Conservation (phyloP, 225 moss, liverwort and hornwort genomes). For the Ulota crispa region DNA sequence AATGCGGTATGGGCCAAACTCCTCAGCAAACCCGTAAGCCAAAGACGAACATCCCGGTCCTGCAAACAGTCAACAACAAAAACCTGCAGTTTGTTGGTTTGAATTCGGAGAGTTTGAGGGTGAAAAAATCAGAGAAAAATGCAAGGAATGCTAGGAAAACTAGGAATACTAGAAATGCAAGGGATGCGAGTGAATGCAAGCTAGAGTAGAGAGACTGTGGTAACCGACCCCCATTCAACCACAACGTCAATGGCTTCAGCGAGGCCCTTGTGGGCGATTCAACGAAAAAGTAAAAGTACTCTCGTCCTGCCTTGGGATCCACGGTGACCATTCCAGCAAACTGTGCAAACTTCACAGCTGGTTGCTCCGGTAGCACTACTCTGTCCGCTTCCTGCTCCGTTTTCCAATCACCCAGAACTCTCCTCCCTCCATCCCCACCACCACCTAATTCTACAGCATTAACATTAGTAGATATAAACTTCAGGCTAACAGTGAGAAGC, state of each 20-base stretch:
- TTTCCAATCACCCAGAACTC: conserved; percentile 26
- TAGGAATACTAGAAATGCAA: too few relatives aligned
- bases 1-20: conserved; percentile 57
- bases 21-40: conserved; percentile 57
- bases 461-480: background rate
- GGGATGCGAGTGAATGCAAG: background rate
- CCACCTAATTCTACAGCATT: conserved; percentile 14
- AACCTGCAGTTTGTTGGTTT: background rate
- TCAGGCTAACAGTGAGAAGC: background rate
- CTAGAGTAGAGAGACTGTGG: background rate
- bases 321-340: conserved; percentile 66
- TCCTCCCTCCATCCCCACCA: conserved; percentile 16
- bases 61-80: conserved; percentile 20
- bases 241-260: conserved; percentile 70
- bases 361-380: conserved; percentile 56
- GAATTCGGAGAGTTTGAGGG: background rate
- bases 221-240: conserved; percentile 85
- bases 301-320: conserved; percentile 53
- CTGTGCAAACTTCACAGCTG: conserved; percentile 62
- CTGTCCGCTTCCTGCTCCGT: conserved; percentile 49
- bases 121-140: background rate
- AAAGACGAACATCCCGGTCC: conserved; percentile 63
- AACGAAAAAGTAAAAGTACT: conserved; percentile 80
- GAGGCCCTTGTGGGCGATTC: conserved; percentile 54
- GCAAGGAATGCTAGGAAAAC: too few relatives aligned